A percentile compares a stretch with the other conserved stretches of the same genome.
Conservation (phyloP, 176 grass and related monocot genomes). For the Bonia amplexicaulis region DNA sequence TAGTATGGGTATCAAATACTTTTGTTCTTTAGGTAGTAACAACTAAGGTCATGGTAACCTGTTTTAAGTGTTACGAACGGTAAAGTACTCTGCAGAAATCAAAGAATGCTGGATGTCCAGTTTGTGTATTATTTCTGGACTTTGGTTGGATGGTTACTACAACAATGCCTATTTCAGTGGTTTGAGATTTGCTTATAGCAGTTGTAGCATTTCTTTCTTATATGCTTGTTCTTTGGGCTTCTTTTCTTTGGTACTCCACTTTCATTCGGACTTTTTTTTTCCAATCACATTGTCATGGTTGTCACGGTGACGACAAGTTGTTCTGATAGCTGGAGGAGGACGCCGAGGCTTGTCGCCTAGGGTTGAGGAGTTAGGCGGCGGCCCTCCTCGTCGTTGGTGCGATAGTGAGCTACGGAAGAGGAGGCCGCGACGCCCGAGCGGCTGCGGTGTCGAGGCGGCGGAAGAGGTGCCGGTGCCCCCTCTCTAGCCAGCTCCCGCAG, state of each 20-base stretch:
- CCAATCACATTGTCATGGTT: background rate
- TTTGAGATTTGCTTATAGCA: background rate
- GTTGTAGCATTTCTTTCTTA: background rate
- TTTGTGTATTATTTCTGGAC: background rate
- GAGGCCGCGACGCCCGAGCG: no score
- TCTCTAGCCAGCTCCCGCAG: no score
- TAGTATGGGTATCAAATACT: background rate
- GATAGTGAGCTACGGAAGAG: no score
- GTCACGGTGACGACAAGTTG: no score
- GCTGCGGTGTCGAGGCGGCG: no score
- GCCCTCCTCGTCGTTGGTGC: no score
- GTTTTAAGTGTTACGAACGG: background rate
- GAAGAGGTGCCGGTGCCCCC: no score
- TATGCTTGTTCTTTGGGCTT: background rate
- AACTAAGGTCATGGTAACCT: background rate
- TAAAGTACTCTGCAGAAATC: background rate
- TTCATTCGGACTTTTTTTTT: background rate
- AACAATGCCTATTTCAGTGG: background rate
- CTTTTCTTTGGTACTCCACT: background rate
- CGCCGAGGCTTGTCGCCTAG: no score
- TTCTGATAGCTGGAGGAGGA: no score
- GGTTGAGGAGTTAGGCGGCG: no score
- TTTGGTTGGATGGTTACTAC: background rate
- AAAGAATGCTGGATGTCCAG: background rate
- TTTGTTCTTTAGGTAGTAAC: background rate